Base-by-base conservation (phyloP, 1,284 basidiomycete species). In the Cystobasidium pallidum region DNA sequence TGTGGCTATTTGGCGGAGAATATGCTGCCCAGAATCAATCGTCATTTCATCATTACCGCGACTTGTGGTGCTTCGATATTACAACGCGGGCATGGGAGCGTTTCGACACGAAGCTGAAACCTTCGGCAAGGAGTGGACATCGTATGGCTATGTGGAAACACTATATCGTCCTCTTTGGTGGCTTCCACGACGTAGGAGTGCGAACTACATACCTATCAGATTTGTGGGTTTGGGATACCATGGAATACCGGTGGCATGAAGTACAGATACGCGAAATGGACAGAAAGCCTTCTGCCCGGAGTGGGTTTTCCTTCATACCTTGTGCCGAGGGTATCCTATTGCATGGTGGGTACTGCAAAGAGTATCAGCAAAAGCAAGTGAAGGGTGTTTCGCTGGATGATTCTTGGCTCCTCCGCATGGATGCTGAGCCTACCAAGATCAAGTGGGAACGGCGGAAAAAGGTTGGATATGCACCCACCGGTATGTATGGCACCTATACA, bases 61-160 rank as follows among this genome's bases (percentile, higher is more conserved):
- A 94, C 77, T 88, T 94, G 78, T 91, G 78, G 78, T 74, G 70
- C 59, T 79, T 92, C 76, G 89, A 91, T 75, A 86, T 91, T 39
- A 75, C 83, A 2, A 87, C 86, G 0, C 90, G 92, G 78, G 82
- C 86, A 0, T 97, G 94, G 94, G 91, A 96, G 74, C 84, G 91
- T 21, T 91, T 95, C 70, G 93, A 96, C 86, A 85, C 91, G 8
- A 94, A 92, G 79, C 81, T 89, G 19, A 85, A 87, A 19, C 93
- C 93, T 0, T 88, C 86, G 52, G 91, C 92, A 1, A 84, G 94
- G 32, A 91, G 89, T 17, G 94, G 94, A 0, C 92, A 92, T 81
- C 84, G 91, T 87, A 94, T 96, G 92, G 89, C 89, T 0, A 85
- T 90, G 73, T 96, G 91, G 91, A 94, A 94, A 78, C 89, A 94